Base-by-base conservation (phyloP, 176 grass and related monocot genomes). In the Aegilops speltoides region DNA sequence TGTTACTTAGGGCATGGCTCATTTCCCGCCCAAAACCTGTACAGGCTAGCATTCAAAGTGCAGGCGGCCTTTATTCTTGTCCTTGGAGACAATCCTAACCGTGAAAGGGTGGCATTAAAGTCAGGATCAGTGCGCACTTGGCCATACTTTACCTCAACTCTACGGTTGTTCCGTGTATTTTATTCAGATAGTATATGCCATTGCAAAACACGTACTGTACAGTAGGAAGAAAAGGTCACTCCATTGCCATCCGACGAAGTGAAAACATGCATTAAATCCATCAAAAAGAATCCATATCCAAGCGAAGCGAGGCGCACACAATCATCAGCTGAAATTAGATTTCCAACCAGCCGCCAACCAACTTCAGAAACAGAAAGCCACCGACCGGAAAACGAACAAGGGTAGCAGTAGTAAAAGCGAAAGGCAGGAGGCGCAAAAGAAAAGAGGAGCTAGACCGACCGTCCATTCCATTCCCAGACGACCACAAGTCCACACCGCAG, bases 401-500 rank as follows among this genome's bases (percentile, higher is more conserved):
- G 50, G 5, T 7, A 50, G 46, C 1, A 16, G 5, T 17, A 17
- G 48, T 52, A 52, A 54, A 54, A 54, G 50, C 50, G 50, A 54
- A 37, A 41, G 19, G 80, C 37, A 65, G 12, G 12, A 25, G 26
- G 52, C 38, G 13, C 19, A 75, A 68, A 72, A 84, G 23, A n/a
- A 83, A 89, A 40, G 15, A 0, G 13, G 2, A 36, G 1, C 61
- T 1, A 15, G 17, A 43, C 10, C 62, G 10, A 41, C 88, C 83
- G 77, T 76, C 69, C 77, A 89, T 60, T 13, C 77, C 69, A 10
- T 5, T 9, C n/a, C 29, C 3, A 22, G 33, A 13, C 65, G 80
- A 71, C 83, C 68, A 4, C 10, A 25, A 61, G 83, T 86, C 88
- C 63, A 28, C 67, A 46, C 6, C 22, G 77, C 79, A 82, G 81